Base-by-base conservation (phyloP, 768 basidiomycete genomes). In the Infundibulicybe gibba region DNA sequence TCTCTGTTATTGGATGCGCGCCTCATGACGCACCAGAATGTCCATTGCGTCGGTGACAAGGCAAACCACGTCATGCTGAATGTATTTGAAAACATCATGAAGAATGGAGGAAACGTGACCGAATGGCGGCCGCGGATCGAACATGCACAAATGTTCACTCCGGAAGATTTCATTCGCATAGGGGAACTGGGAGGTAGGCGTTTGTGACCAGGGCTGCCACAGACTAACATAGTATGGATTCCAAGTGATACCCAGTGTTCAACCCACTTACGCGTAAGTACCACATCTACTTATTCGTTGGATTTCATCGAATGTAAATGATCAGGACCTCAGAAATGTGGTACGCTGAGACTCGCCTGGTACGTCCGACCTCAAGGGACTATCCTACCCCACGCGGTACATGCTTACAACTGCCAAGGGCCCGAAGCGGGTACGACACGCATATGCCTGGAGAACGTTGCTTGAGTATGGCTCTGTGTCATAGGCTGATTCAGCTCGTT, bases 101-200 rank as follows among this genome's bases (percentile, higher is more conserved):
- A 61, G 41, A 53, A 66, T 35, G 53, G 57, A 0, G 63, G 65
- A 3, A 67, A 79, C 44, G 69, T 74, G 6, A 57, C 67, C 2
- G 62, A 68, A 44, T 77, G 81, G 61, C 74, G 94, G 10, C 86
- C 91, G 1, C 75, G 95, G 35, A 83, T 97, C 8, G 95, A 98
- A 60, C 95, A 98, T 63, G 88, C 93, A 0, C 95, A 98, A 62
- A 92, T 97, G 40, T 72, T 98, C 68, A 77, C 79, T 3, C 63
- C 60, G 6, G 68, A 75, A 1, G 95, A 97, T 62, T 56, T 98
- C 13, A 61, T 75, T 45, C 74, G 91, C 8, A 73, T 83, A 16
- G 87, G 83, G 30, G 71, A 64, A 41, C 74, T 97, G 10, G 91
- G 90, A 55, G 81, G 93, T 87, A 49, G 32, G 80, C 61, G 8